Evolutionary conservation across 176 grass and related monocot species (phyloP).

Genomic region (Aegilops longissima): DNA sequence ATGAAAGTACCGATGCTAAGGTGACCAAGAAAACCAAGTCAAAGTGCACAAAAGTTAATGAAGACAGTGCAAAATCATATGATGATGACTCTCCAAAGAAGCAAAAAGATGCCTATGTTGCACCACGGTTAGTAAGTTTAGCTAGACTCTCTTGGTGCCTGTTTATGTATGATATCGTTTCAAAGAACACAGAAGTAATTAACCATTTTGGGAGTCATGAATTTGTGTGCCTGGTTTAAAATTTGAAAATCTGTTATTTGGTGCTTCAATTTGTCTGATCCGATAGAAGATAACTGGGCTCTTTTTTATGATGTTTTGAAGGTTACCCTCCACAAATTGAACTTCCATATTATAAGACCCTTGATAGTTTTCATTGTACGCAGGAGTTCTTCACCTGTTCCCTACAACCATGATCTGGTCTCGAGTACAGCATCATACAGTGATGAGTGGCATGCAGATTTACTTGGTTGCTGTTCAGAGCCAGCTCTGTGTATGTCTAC

Average conservation of each 20-base stretch:
- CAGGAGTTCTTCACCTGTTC: constrained; percentile 61
- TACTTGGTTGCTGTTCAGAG: constrained; percentile 98
- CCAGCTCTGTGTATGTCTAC: constrained; percentile 86
- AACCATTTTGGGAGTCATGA: background rate
- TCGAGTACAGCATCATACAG: constrained; percentile 48
- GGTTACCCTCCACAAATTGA: background rate
- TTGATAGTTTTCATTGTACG: constrained; percentile 33
- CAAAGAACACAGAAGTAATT: background rate
- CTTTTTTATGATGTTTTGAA: background rate
- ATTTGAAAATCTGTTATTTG: constrained; percentile 4
- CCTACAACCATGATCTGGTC: constrained; percentile 48
- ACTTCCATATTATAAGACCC: background rate
- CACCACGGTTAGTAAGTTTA: constrained; percentile 40
- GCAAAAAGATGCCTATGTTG: constrained; percentile 32
- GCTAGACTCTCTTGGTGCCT: background rate
- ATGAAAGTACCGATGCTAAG: constrained; percentile 45
- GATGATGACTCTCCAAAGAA: constrained; percentile 40
- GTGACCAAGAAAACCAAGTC: constrained; percentile 41
- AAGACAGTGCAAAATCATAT: constrained; percentile 29
- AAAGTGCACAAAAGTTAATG: constrained; percentile 32
- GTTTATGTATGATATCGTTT: constrained; percentile 11
- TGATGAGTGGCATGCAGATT: constrained; percentile 91
- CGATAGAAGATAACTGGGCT: background rate
- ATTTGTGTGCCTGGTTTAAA: constrained; percentile 5
- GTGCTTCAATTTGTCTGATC: background rate